Evolutionary conservation across 2,329 filamentous ascomycete genomes (phyloP), one percentile per base, ranked within the genome.

Genomic region (Fusarium albosuccineum): DNA sequence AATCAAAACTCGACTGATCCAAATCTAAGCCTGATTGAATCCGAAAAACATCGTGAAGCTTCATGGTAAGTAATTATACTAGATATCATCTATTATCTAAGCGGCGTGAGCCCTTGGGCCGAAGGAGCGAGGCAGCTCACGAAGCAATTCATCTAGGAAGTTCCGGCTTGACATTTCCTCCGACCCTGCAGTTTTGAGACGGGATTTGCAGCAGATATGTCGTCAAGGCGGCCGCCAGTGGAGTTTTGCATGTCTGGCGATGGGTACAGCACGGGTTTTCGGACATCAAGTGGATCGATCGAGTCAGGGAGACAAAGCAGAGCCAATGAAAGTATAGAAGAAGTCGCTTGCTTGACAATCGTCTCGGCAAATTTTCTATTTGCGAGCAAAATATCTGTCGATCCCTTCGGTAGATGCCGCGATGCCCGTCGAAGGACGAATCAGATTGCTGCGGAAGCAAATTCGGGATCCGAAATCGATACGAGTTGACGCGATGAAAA

Each of bases 401-500:
- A 36, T 36, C 45, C 33, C 8, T 26, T 36, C 45, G 45, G 45
- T 13, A 48, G 45, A 48, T 48, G 5, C 45, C 45, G 45, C 16
- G 16, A 10, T n/a, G 44, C n/a, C 34, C 45, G 9, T 4, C 6
- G 22, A 33, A 26, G 16, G 9, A 11, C 16, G 16, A 48, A 36
- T 34, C 30, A 34, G 30, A 11, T 33, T 11, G 8, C 6, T 0
- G 2, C 6, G 6, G 9, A 22, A 14, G 30, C 7, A 48, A 36
- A 34, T 13, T 34, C 30, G 16, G 30, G 10, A 22, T 48, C 45
- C 1, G 11, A 8, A 4, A 11, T 48, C 7, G 30, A 4, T 34
- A n/a, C 14, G 5, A 17, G n/a, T 30, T 8, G 8, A 45, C 22
- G n/a, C 9, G 33, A 48, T 34, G 29, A 36, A 33, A 33, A 9